Percentiles rank a stretch among this genome's conserved stretches.
These are phyloP conservation scores for Agaricus sinodeliciosus DNA, from an alignment of 768 basidiomycete genomes.

Conservation along the genomic window DNA sequence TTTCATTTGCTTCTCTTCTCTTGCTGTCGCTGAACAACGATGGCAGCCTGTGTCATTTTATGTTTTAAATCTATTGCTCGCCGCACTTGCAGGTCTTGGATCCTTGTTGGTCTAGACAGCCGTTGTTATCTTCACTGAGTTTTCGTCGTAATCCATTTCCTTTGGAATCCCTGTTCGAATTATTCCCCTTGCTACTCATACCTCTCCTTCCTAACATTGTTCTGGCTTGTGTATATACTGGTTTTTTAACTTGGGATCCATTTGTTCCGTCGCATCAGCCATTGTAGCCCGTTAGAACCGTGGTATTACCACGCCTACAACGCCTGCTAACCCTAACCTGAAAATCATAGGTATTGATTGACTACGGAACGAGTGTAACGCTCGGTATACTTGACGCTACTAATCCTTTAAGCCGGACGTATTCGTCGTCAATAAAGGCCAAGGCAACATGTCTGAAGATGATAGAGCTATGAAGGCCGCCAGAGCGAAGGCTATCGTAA, in stretches of 20 bases:
- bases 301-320: background rate
- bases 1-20: constrained; percentile 6
- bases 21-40: constrained; percentile 17
- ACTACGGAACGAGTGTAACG: too few species aligned
- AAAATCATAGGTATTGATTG: background rate
- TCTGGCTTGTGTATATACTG: background rate
- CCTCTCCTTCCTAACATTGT: constrained; percentile 6
- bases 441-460: constrained; percentile 52
- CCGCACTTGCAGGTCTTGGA: constrained; percentile 35
- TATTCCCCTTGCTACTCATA: constrained; percentile 10
- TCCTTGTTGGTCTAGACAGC: constrained; percentile 18
- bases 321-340: constrained; percentile 8
- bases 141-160: constrained; percentile 23
- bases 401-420: background rate
- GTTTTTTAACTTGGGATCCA: background rate
- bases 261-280: too few species aligned
- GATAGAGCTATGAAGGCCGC: constrained; percentile 81
- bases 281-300: background rate
- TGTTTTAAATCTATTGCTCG: constrained; percentile 45
- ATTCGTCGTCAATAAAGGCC: background rate
- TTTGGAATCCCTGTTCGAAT: constrained; percentile 19
- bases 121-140: constrained; percentile 1
- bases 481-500: constrained; percentile 76
- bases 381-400: background rate
- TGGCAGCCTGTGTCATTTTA: constrained; percentile 34